phyloP scores from a whole-genome alignment of 2,329 filamentous ascomycete species.

The Penicillium aurantiogriseum region DNA sequence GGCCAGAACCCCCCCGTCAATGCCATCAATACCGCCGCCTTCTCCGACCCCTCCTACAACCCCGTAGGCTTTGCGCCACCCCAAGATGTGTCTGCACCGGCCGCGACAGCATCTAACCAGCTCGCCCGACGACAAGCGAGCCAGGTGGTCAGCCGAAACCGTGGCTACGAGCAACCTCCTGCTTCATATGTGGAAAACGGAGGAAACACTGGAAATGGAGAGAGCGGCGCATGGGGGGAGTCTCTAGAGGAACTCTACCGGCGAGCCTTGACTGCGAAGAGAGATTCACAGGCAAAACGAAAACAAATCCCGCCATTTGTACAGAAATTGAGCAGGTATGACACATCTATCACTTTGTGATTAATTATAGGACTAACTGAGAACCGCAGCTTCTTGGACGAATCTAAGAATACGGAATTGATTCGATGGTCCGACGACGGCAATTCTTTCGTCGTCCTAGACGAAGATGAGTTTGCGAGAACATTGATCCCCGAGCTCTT shows the following conservation, averaged over 20 bases:
- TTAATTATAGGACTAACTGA: constrained; percentile 11
- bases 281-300: constrained; percentile 81
- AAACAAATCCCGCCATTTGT: constrained; percentile 98
- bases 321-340: constrained; percentile 93
- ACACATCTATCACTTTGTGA: background rate
- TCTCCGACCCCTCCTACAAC: constrained; percentile 44
- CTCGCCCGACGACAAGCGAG: constrained; percentile 38
- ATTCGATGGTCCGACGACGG: constrained; percentile 97
- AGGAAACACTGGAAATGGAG: constrained; percentile 19
- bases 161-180: constrained; percentile 39
- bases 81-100: constrained; percentile 52
- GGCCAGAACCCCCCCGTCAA: constrained; percentile 45
- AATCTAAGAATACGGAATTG: constrained; percentile 86
- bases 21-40: constrained; percentile 30
- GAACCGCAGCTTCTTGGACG: constrained; percentile 78
- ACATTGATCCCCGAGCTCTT: constrained; percentile 72
- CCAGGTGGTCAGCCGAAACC: constrained; percentile 38
- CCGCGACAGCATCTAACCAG: constrained; percentile 40
- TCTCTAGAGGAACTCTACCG: constrained; percentile 77
- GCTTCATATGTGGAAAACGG: constrained; percentile 31
- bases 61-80: constrained; percentile 41
- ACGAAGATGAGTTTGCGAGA: constrained; percentile 85
- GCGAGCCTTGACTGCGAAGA: constrained; percentile 76
- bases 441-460: constrained; percentile 92
- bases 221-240: constrained; percentile 51